Evolutionary conservation across 202 grass and related monocot species (phyloP), one percentile per base, ranked within the genome.

Genomic region (Sporobolus alterniflorus): DNA sequence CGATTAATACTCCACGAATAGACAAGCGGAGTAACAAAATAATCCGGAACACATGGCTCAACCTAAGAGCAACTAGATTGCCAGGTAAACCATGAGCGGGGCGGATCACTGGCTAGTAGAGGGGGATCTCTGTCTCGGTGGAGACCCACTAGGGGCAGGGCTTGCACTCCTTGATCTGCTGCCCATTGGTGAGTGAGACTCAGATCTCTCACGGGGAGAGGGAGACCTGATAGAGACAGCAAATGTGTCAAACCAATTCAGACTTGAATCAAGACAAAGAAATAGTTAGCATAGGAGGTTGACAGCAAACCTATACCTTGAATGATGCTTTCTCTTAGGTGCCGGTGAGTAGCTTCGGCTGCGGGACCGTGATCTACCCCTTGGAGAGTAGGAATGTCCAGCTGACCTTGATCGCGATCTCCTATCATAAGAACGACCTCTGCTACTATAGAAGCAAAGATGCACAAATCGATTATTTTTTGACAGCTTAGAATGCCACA

Each of bases 101-200:
- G n/a, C n/a, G n/a, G n/a, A n/a, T 87, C 80, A 91, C 40, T 60
- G 64, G 83, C 86, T 76, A 67, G 70, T 76, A 69, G 92, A 86
- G 12, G 36, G 76, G 11, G 86, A 89, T 56, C 68, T 87, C 84
- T 89, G 72, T 41, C 52, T 82, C 46, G 3, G 43, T 1, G 83
- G 60, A 60, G 86, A 80, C 67, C 71, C 77, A 10, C 65, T 74
- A n/a, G 22, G 75, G 4, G 60, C 64, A 0, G 82, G 83, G 62
- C 88, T 94, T 36, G 68, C 48, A 26, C 94, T 97, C 64, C 80
- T 79, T 47, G 94, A 97, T 71, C 83, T 77, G 88, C 72, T 90
- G 68, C 59, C 69, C 41, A 63, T 85, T 20, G 94, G 92, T 43
- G 92, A 90, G 52, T 24, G 62, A 1, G 89, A 90, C 21, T 57